Evolutionary conservation across 2,329 filamentous ascomycete genomes (phyloP), one percentile per base, ranked within the genome.

Genomic region (Arthrobotrys sphaeroides): DNA sequence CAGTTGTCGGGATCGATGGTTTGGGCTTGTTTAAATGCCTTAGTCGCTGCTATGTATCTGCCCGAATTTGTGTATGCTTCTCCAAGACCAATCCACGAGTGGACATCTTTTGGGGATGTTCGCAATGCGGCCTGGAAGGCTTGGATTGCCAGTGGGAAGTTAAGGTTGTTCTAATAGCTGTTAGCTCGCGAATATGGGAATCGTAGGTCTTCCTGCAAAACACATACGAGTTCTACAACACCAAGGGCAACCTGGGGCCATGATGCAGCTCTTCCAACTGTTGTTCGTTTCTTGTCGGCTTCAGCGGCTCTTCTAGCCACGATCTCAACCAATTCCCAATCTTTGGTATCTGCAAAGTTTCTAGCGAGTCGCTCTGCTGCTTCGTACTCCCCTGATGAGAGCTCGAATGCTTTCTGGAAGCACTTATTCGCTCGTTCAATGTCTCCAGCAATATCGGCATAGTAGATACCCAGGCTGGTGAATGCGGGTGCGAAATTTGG

Each of bases 21-120:
- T 80, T 94, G 90, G 0, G 94, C 95, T 80, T 96, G 91, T 33
- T 91, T 85, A 78, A 98, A 95, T 0, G 95, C 93, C 80, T 95
- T 94, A 2, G 91, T 92, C 0, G 95, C 94, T n/a, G 95, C 94
- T 73, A 97, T 91, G 80, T 96, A 96, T 77, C 94, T 88, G 7
- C 95, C 94, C 13, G 94, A 96, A 79, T 92, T 95, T 81, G 97
- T 91, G 80, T 99, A 99, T 80, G 93, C 96, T 83, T 99, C 95
- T n/a, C 94, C 95, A 0, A 99, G 86, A 0, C 95, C 95, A 22
- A 99, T 91, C 89, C 94, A 99, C 0, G 92, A 96, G 83, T 99
- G 91, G 80, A 98, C 98, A 82, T 98, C 93, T 43, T 90, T 85
- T 0, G 94, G 93, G 1, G 89, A 88, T 53, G 97, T 91, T 62